Percentiles rank a stretch among this genome's conserved stretches.
phyloP scores from a whole-genome alignment of 2,329 filamentous ascomycete species.

The Apiospora aurea region DNA sequence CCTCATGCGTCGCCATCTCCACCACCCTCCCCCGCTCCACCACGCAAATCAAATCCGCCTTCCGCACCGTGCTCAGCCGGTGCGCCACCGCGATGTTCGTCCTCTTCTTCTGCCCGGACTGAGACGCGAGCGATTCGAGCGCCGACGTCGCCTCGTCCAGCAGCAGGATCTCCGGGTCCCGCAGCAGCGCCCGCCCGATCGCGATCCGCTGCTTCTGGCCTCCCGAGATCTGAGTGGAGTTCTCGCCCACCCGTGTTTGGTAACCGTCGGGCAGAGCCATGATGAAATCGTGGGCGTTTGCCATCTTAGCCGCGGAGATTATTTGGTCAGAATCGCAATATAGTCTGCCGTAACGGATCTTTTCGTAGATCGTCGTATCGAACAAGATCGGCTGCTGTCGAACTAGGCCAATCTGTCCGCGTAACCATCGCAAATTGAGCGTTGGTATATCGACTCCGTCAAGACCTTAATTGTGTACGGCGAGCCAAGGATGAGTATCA shows the following conservation, averaged over 20 bases:
- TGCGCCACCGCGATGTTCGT: slow-evolving; percentile 50
- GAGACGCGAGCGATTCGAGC: slow-evolving; percentile 21
- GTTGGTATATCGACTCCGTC: slow-evolving; percentile 81
- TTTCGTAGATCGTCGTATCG: slow-evolving; percentile 82
- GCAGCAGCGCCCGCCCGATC: slow-evolving; percentile 85
- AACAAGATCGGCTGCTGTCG: slow-evolving; percentile 91
- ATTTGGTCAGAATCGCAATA: slow-evolving; percentile 80
- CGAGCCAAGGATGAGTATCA: not conserved
- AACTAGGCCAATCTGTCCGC: slow-evolving; percentile 87
- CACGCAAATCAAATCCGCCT: slow-evolving; percentile 63
- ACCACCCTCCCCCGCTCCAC: slow-evolving; percentile 60
- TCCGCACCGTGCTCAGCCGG: slow-evolving; percentile 38
- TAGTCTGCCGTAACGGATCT: slow-evolving; percentile 84
- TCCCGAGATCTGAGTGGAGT: slow-evolving; percentile 81
- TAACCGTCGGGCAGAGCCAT: slow-evolving; percentile 83
- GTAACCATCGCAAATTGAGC: slow-evolving; percentile 85
- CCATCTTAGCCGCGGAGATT: slow-evolving; percentile 79
- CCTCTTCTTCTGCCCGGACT: slow-evolving; percentile 31
- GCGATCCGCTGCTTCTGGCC: slow-evolving; percentile 93
- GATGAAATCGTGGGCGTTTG: slow-evolving; percentile 92
- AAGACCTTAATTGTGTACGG: slow-evolving; percentile 44
- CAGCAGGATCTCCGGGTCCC: slow-evolving; percentile 82
- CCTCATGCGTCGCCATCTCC: slow-evolving; percentile 60
- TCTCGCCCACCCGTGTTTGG: slow-evolving; percentile 80
- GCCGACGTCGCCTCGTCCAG: slow-evolving; percentile 60